Conservation (phyloP, 306 rosid species). For the Lupinus albus region DNA sequence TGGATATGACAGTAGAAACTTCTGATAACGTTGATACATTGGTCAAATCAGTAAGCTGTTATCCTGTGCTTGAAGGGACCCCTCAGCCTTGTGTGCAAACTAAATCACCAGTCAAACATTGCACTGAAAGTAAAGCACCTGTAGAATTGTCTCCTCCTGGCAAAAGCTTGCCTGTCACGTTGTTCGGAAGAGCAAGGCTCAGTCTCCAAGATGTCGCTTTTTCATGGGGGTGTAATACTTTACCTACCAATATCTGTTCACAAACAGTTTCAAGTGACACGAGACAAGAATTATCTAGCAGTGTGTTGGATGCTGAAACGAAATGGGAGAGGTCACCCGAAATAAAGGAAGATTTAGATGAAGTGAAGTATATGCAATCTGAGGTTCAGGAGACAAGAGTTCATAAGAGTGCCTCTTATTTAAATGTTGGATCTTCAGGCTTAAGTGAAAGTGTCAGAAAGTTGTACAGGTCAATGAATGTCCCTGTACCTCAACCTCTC, state of each 20-base stretch:
- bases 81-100: conserved; percentile 41
- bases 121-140: conserved; percentile 38
- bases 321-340: conserved; percentile 38
- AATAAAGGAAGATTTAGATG: conserved; percentile 22
- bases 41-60: conserved; percentile 36
- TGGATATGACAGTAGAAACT: conserved; percentile 52
- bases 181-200: conserved; percentile 82
- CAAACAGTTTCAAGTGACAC: conserved; percentile 40
- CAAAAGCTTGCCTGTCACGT: conserved; percentile 55
- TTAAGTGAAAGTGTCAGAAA: conserved; percentile 56
- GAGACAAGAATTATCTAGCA: conserved; percentile 33
- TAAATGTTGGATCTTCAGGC: conserved; percentile 54
- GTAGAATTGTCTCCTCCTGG: conserved; percentile 45
- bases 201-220: conserved; percentile 48
- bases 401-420: conserved; percentile 35
- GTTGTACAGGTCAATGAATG: conserved; percentile 70
- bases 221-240: conserved; percentile 34
- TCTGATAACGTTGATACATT: conserved; percentile 41
- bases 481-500: conserved; percentile 76
- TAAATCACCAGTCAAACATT: conserved; percentile 47
- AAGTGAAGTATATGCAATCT: conserved; percentile 35
- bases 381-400: conserved; percentile 47
- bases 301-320: conserved; percentile 43
- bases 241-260: conserved; percentile 38
- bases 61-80: conserved; percentile 45